phyloP scores from a whole-genome alignment of 2,329 filamentous ascomycete species.

The Exophiala calicioides region DNA sequence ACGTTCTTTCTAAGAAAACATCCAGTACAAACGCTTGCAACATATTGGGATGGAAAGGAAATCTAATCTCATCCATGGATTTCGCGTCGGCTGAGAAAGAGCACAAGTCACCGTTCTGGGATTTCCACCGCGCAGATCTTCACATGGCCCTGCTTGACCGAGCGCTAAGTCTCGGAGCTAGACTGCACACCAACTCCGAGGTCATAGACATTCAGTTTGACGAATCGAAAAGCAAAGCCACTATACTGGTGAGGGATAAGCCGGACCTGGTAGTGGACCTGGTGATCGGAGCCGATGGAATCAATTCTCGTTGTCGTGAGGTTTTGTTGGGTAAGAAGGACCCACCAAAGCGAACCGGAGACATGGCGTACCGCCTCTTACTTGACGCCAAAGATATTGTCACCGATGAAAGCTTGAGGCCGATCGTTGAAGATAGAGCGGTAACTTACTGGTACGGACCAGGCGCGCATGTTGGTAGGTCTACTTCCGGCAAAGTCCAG shows the following conservation, averaged over 20 bases:
- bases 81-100: not conserved
- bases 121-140: constrained; percentile 53
- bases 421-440: constrained; percentile 49
- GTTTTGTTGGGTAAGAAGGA: constrained; percentile 25
- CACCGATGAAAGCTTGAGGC: constrained; percentile 48
- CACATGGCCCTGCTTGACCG: constrained; percentile 45
- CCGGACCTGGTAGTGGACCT: constrained; percentile 23
- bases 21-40: constrained; percentile 1
- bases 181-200: constrained; percentile 32
- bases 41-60: constrained; percentile 17
- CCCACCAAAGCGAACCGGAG: constrained; percentile 38
- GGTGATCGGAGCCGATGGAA: constrained; percentile 36
- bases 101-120: constrained; percentile 42
- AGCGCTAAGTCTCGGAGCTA: constrained; percentile 44
- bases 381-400: constrained; percentile 44
- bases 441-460: constrained; percentile 60
- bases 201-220: constrained; percentile 38
- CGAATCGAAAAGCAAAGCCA: constrained; percentile 34
- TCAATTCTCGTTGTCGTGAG: constrained; percentile 31
- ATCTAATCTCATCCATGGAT: constrained; percentile 10
- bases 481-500: too few species aligned
- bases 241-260: constrained; percentile 32
- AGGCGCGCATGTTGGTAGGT: constrained; percentile 34
- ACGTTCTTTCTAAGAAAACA: not conserved
- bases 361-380: constrained; percentile 44